phyloP scores from a whole-genome alignment of 805 yeast genomes.

The Kurtzmaniella fragi region DNA sequence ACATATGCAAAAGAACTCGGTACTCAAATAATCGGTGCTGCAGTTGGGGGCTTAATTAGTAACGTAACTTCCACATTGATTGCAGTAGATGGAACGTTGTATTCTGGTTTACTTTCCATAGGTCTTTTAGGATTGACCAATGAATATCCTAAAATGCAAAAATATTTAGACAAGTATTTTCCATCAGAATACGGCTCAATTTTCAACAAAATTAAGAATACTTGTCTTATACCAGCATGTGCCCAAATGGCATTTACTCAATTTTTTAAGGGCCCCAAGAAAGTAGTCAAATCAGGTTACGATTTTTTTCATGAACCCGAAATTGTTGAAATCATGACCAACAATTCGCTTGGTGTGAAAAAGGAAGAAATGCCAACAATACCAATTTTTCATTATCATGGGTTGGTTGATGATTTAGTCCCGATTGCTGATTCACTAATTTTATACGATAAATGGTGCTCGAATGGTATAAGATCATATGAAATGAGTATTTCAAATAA shows the following conservation, averaged over 20 bases:
- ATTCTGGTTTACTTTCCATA: conserved; percentile 18
- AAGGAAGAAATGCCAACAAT: conserved; percentile 13
- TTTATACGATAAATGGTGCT: conserved; percentile 18
- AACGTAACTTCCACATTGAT: conserved; percentile 16
- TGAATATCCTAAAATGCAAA: conserved; percentile 19
- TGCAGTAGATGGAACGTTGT: conserved; percentile 14
- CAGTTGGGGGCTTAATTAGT: conserved; percentile 24
- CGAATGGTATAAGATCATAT: conserved; percentile 17
- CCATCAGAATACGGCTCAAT: conserved; percentile 1
- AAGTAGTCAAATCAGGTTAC: conserved; percentile 1
- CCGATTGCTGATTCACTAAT: conserved; percentile 10
- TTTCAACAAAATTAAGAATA: conserved; percentile 5
- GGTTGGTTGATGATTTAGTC: conserved; percentile 12
- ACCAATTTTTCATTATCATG: conserved; percentile 19
- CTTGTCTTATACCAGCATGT: conserved; percentile 14
- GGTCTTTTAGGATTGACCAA: conserved; percentile 19
- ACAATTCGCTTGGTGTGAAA: conserved; percentile 2
- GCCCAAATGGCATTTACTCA: not conserved
- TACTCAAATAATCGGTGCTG: conserved; percentile 18
- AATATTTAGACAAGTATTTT: conserved; percentile 2
- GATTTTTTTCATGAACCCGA: conserved; percentile 1
- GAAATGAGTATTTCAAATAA: conserved; percentile 16
- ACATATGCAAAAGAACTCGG: conserved; percentile 18
- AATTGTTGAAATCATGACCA: conserved; percentile 1
- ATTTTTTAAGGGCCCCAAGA: not conserved